Evolutionary conservation across 768 basidiomycete genomes (phyloP).

Genomic region (Agrocybe chaxingu): DNA sequence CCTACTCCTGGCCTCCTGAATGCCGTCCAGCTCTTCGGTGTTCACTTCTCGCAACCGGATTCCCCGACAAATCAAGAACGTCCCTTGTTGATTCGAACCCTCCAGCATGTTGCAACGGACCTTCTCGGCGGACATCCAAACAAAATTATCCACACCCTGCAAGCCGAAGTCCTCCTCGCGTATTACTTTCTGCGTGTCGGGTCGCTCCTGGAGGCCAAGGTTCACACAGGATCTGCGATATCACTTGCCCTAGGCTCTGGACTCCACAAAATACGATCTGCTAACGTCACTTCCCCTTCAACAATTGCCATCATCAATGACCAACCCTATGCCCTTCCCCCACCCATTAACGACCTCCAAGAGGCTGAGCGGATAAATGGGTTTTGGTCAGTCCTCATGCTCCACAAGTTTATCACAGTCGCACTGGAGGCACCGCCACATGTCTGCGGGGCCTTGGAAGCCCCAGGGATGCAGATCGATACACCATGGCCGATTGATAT

Average conservation of each 20-base stretch:
- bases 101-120: constrained; percentile 44
- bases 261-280: constrained; percentile 43
- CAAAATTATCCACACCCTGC: constrained; percentile 50
- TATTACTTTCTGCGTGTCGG: constrained; percentile 64
- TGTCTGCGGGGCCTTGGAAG: constrained; percentile 54
- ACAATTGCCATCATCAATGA: constrained; percentile 36
- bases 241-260: constrained; percentile 44
- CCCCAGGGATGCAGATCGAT: constrained; percentile 47
- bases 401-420: constrained; percentile 57
- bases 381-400: constrained; percentile 60
- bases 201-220: constrained; percentile 58
- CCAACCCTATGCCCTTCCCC: constrained; percentile 39
- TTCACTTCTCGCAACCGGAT: constrained; percentile 44
- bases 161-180: constrained; percentile 62
- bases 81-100: constrained; percentile 46
- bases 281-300: constrained; percentile 31
- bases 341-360: constrained; percentile 45
- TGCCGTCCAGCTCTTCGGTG: constrained; percentile 51
- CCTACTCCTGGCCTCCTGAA: constrained; percentile 48
- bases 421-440: constrained; percentile 48
- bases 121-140: constrained; percentile 47
- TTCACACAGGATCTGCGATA: constrained; percentile 51
- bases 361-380: constrained; percentile 66
- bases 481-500: constrained; percentile 52
- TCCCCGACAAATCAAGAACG: constrained; percentile 38